Evolutionary conservation across 106 monocot species (phyloP), one percentile per base, ranked within the genome.

Genomic region (Gastrodia elata): DNA sequence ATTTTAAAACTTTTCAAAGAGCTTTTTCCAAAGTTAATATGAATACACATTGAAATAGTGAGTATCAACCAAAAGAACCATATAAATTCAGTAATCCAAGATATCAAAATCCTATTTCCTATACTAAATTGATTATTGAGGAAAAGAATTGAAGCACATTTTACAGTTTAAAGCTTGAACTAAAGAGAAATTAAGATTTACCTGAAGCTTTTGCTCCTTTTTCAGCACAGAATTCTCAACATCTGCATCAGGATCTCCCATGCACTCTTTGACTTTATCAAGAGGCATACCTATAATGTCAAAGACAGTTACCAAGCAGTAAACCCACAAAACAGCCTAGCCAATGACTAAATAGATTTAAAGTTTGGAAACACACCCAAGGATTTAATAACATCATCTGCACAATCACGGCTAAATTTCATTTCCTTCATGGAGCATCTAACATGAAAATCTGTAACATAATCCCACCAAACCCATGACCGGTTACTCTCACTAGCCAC

Each of bases 381-480:
- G 41, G 91, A 89, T 35, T 83, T 85, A 28, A 92, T 70, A 42
- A 96, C 95, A 25, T 80, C 81, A 55, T 92, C 87, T 28, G 89
- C 92, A 69, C 95, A 96, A 4, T 83, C 85, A 64, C 74, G 82
- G 83, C 78, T 92, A 70, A 92, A 96, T 55, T 81, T 92, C 73
- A 81, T 85, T 49, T 89, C 71, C 85, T 92, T 92, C 95, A 96
- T 96, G 1, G 95, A 92, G 73, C 95, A 96, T 36, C 95, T 58
- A 13, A 82, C 22, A 79, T 92, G 87, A 75, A 90, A 92, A 73
- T 96, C 95, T 0, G 85, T 87, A 25, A 87, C 92, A 65, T 86
- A 96, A 74, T 96, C 95, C 95, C 95, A 96, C 95, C 95, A 96
- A 30, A 87, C 75, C 92, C 92, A 96, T 1, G 95, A 78, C 13